Evolutionary conservation across 768 basidiomycete genomes (phyloP), one percentile per base, ranked within the genome.

Genomic region (Leccinum aurantiacum): DNA sequence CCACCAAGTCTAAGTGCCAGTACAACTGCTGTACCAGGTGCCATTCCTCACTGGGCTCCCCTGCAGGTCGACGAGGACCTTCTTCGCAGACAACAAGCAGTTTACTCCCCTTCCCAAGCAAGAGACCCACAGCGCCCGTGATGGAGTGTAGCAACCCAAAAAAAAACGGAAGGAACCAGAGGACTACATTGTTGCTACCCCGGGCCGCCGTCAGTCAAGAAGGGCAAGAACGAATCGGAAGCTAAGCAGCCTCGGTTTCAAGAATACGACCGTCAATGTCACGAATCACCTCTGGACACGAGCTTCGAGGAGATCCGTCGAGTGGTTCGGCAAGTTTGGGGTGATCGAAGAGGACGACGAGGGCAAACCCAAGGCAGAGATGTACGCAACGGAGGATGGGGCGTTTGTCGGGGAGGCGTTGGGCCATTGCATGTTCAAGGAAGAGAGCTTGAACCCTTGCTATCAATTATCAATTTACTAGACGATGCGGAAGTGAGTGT

Each of bases 261-360:
- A 95, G 76, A 95, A 95, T 72, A 97, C 94, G 0, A 93, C 92
- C 5, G 85, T 98, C 44, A 98, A 89, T 74, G 88, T 98, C 46
- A 90, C 92, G 3, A 83, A 84, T 53, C 82, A 98, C 2, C 96
- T 9, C 66, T 77, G 0, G 89, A 95, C 69, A 77, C 93, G 0
- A 90, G 90, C 1, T 66, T 72, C 8, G 87, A 90, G 9, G 91
- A 94, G 70, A 72, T 99, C 11, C 33, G 33, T 33, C 33, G 33
- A 33, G 33, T 33, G 33, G 33, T 33, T 33, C 33, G 33, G 11
- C 11, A 33, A 33, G 11, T 33, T 33, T 65, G 97, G 97, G n/a
- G 84, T 99, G 35, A 85, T 99, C 57, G 89, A 98, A 71, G 93
- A 96, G 69, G 94, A 93, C 62, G 90, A 95, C 66, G 78, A 87